Percentiles rank a stretch among this genome's conserved stretches.
phyloP scores from a whole-genome alignment of 192 early-diverging fungal species.

The Coemansia sp. region DNA sequence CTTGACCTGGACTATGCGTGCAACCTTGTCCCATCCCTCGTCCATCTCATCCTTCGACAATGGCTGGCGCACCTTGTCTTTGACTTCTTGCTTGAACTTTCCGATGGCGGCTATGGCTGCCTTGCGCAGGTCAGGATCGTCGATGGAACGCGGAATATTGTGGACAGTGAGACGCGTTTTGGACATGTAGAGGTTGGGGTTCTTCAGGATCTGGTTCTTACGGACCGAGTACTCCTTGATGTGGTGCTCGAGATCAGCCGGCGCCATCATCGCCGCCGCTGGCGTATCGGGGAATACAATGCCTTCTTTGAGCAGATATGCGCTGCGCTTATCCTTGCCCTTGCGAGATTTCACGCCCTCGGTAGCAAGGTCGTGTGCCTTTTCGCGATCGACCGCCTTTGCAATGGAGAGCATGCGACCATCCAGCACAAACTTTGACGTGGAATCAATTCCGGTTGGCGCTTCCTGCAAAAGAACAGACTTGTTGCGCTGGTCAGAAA shows the following conservation, averaged over 20 bases:
- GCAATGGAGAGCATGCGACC: slow-evolving; percentile 82
- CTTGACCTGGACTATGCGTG: slow-evolving; percentile 74
- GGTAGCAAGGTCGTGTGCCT: slow-evolving; percentile 65
- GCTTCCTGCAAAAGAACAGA: slow-evolving; percentile 56
- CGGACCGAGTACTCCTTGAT: slow-evolving; percentile 73
- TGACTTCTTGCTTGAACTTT: slow-evolving; percentile 76
- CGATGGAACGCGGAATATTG: slow-evolving; percentile 73
- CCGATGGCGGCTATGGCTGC: slow-evolving; percentile 63
- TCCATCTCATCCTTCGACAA: slow-evolving; percentile 63
- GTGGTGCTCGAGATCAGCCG: slow-evolving; percentile 82
- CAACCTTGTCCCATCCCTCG: slow-evolving; percentile 60
- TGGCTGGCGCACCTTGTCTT: slow-evolving; percentile 55
- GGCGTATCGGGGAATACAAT: slow-evolving; percentile 84
- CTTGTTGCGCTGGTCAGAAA: slow-evolving; percentile 40
- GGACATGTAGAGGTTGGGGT: slow-evolving; percentile 88
- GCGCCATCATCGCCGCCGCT: slow-evolving; percentile 67
- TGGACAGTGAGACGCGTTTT: slow-evolving; percentile 87
- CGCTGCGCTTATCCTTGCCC: slow-evolving; percentile 75
- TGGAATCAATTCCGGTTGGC: slow-evolving; percentile 23
- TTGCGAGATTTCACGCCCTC: slow-evolving; percentile 63
- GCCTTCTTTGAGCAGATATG: slow-evolving; percentile 91
- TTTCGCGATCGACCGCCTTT: slow-evolving; percentile 71
- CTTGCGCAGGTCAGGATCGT: slow-evolving; percentile 68
- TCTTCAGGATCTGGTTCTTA: slow-evolving; percentile 75
- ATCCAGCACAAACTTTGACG: slow-evolving; percentile 66